Percentiles rank a stretch among this genome's conserved stretches.
These are phyloP conservation scores for Tetraselmis striata DNA, from an alignment of 139 green algal species.

Conservation along the genomic window DNA sequence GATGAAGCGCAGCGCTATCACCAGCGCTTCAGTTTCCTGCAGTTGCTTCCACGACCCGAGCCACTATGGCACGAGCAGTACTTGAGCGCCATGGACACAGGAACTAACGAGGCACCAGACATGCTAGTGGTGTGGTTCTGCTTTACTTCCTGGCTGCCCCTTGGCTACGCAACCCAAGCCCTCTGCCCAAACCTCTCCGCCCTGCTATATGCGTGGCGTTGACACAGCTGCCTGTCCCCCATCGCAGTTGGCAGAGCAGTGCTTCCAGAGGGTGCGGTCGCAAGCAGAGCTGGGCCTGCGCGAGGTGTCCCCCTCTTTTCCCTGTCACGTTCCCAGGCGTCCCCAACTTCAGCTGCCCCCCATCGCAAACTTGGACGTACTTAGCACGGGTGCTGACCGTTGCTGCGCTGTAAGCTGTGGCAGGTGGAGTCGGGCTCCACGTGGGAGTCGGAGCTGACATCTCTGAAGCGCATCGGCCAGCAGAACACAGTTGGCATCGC, in stretches of 20 bases:
- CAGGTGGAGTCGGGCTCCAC: no score
- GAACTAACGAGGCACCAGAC: background rate
- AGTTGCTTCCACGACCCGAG: background rate
- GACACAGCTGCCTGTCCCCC: no score
- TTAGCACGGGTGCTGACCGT: no score
- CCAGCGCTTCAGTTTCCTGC: background rate
- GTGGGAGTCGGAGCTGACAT: background rate
- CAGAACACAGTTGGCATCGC: background rate
- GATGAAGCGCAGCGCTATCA: background rate
- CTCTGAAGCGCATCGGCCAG: background rate
- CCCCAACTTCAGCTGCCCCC: no score
- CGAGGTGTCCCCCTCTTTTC: no score
- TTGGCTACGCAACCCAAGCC: no score
- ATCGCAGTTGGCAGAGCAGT: background rate
- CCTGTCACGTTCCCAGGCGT: no score
- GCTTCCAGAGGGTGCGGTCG: background rate
- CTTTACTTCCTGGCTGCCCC: no score
- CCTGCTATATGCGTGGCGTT: no score
- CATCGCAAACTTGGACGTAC: no score
- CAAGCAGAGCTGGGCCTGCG: background rate
- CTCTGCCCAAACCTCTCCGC: no score
- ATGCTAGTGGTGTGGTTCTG: background rate
- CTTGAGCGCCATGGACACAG: background rate
- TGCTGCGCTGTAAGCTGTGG: no score
- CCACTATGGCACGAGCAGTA: background rate